These are phyloP conservation scores for Tephrocybe rancida DNA, from an alignment of 768 basidiomycete genomes.

Conservation along the genomic window DNA sequence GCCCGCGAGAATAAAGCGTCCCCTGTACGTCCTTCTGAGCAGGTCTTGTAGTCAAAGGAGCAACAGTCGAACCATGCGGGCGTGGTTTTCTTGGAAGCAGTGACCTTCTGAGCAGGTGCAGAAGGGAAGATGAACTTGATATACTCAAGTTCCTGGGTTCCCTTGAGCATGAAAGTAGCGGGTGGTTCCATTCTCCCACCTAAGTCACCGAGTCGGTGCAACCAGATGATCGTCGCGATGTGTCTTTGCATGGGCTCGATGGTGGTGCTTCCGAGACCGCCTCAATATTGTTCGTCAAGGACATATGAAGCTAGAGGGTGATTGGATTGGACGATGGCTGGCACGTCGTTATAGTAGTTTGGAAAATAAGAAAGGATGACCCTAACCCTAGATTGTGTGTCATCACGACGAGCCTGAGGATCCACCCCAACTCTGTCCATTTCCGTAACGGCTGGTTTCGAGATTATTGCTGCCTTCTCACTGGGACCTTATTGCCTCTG, in stretches of 20 bases:
- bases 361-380: too few relatives aligned
- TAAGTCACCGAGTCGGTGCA: slow-evolving; percentile 38
- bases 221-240: slow-evolving; percentile 68
- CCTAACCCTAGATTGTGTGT: too few relatives aligned
- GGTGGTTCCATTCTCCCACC: slow-evolving; percentile 54
- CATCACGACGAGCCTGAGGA: too few relatives aligned
- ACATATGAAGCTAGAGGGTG: too few relatives aligned
- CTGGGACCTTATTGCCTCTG: too few relatives aligned
- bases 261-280: too few relatives aligned
- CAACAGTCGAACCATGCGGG: slow-evolving; percentile 61
- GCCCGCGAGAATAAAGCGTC: slow-evolving; percentile 53
- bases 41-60: slow-evolving; percentile 44
- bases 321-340: too few relatives aligned
- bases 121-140: slow-evolving; percentile 74
- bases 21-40: slow-evolving; percentile 60
- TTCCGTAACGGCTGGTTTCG: too few relatives aligned
- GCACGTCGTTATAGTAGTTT: too few relatives aligned
- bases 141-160: slow-evolving; percentile 43
- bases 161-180: slow-evolving; percentile 44
- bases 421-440: too few relatives aligned
- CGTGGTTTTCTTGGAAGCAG: slow-evolving; percentile 44
- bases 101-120: slow-evolving; percentile 34
- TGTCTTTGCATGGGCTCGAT: slow-evolving; percentile 16
- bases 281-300: too few relatives aligned
- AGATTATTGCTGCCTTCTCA: too few relatives aligned